Conservation (phyloP, 1,284 basidiomycete genomes). For the Trametes hirsuta region DNA sequence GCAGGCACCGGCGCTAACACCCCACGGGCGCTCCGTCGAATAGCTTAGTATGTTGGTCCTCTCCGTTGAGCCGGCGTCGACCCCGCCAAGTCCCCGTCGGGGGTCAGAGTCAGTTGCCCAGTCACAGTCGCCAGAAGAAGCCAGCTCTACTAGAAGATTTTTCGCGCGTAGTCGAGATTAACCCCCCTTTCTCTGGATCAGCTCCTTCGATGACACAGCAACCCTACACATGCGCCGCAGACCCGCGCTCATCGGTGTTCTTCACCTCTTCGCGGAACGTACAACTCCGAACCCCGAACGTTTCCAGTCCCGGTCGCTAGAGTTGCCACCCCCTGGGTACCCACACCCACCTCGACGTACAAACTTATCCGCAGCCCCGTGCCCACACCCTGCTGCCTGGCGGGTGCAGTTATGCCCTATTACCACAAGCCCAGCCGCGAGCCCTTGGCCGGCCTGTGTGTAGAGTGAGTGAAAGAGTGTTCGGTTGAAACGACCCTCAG, state of each 20-base stretch:
- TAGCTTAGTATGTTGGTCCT: too few relatives aligned
- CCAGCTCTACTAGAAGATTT: too few relatives aligned
- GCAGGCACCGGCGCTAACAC: neutral
- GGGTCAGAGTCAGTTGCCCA: too few relatives aligned
- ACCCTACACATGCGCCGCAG: neutral
- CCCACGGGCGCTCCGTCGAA: too few relatives aligned
- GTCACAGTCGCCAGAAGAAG: too few relatives aligned
- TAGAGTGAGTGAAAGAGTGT: neutral
- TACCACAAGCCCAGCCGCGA: neutral
- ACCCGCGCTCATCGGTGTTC: neutral
- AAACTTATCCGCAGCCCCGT: neutral
- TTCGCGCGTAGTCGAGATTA: too few relatives aligned
- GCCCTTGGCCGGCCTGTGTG: neutral
- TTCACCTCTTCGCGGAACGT: neutral
- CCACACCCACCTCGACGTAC: neutral
- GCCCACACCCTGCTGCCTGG: neutral
- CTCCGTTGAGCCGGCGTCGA: too few relatives aligned
- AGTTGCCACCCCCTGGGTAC: too few relatives aligned
- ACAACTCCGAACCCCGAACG: neutral
- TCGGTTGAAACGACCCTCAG: neutral
- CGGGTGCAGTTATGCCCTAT: slow-evolving; percentile 13
- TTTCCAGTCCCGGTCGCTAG: too few relatives aligned
- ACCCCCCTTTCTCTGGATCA: neutral
- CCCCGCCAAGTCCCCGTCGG: too few relatives aligned
- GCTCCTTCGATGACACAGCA: neutral